Percentiles rank a stretch among this genome's conserved stretches.
Conservation (phyloP, 805 yeast species). For the Cyberlindnera japonica region DNA sequence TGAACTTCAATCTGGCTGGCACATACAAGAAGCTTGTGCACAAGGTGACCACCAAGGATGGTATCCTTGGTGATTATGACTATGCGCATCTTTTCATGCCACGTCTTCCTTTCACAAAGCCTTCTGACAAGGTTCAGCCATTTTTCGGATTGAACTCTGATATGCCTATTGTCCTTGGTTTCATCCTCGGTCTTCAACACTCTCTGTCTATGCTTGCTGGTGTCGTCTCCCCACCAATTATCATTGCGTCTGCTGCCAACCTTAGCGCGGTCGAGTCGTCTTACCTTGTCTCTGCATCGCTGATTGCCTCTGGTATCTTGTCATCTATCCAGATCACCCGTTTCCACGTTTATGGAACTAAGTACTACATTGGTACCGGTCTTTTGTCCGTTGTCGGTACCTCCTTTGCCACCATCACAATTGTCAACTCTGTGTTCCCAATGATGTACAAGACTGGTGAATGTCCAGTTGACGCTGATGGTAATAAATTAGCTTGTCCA, state of each 20-base stretch:
- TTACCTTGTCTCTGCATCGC: conserved; percentile 66
- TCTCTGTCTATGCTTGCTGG: conserved; percentile 91
- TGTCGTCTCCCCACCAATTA: conserved; percentile 76
- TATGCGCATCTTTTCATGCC: conserved; percentile 80
- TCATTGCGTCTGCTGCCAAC: conserved; percentile 63
- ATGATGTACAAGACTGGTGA: conserved; percentile 71
- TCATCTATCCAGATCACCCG: conserved; percentile 78
- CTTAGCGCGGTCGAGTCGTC: conserved; percentile 47
- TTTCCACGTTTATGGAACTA: conserved; percentile 69
- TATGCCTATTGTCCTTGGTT: conserved; percentile 77
- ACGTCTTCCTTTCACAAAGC: conserved; percentile 59
- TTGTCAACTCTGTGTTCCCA: conserved; percentile 72
- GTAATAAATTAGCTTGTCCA: conserved; percentile 73
- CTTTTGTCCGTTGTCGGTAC: conserved; percentile 88
- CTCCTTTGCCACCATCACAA: conserved; percentile 82
- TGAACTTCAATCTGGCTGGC: neutral
- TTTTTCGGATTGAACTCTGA: conserved; percentile 78
- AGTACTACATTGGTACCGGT: conserved; percentile 83
- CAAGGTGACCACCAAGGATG: conserved; percentile 70
- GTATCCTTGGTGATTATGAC: conserved; percentile 84
- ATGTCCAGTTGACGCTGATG: conserved; percentile 63
- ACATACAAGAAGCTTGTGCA: conserved; percentile 2
- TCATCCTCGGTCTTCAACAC: conserved; percentile 82
- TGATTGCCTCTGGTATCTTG: conserved; percentile 67
- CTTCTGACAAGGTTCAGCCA: conserved; percentile 57